Evolutionary conservation across 1,139 yeast species (phyloP).

Genomic region (Chernovozyma aurita): DNA sequence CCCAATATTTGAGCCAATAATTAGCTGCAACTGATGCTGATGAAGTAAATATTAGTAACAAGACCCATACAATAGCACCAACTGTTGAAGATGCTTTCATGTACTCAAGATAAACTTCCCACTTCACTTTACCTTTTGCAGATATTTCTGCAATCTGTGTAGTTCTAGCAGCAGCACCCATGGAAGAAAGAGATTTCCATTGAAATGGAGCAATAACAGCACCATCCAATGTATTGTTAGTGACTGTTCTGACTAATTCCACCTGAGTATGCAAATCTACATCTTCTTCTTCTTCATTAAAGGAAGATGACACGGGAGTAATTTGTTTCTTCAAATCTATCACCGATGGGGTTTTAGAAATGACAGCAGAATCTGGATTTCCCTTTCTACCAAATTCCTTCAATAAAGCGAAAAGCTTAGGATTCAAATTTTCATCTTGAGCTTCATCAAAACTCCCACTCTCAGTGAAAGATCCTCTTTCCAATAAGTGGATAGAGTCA

Average conservation of each 20-base stretch:
- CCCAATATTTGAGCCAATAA: constrained; percentile 61
- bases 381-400: constrained; percentile 18
- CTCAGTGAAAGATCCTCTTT: constrained; percentile 18
- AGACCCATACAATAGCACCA: constrained; percentile 13
- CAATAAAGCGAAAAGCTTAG: constrained; percentile 22
- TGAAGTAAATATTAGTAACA: constrained; percentile 14
- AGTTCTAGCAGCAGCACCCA: constrained; percentile 1
- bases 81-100: constrained; percentile 21
- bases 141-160: constrained; percentile 16
- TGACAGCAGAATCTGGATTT: background rate
- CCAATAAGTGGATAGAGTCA: constrained; percentile 17
- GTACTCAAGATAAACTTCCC: constrained; percentile 21
- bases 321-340: background rate
- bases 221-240: constrained; percentile 1
- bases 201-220: constrained; percentile 5
- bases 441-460: constrained; percentile 13
- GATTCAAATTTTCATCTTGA: constrained; percentile 13
- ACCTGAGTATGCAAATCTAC: background rate
- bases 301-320: background rate
- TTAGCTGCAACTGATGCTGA: constrained; percentile 30
- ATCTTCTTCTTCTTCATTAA: constrained; percentile 3
- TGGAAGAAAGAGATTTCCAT: constrained; percentile 1
- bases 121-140: constrained; percentile 24
- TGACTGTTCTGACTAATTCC: background rate
- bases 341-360: background rate